Evolutionary conservation across 495 filamentous ascomycete species (phyloP), one percentile per base, ranked within the genome.

Genomic region (Neurospora sp.): DNA sequence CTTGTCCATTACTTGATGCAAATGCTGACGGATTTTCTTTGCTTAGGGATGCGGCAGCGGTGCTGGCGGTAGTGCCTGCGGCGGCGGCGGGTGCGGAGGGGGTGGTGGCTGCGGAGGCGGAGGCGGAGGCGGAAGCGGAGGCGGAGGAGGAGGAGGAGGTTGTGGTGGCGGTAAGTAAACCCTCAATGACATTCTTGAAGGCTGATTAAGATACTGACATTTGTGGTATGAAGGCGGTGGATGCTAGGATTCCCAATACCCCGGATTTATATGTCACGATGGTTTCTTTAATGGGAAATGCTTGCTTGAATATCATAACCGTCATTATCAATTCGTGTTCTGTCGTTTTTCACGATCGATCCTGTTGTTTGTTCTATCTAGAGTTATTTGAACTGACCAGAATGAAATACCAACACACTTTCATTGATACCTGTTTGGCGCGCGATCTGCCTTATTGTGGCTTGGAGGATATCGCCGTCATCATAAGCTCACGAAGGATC

Each of bases 11-110:
- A 48, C 18, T 20, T 20, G n/a, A 39, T 74, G 14, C 18, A 38
- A 73, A 53, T 44, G 48, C 37, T 73, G 22, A 70, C 68, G 16
- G 40, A 5, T 69, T 39, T 38, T 69, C 12, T 86, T 83, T 3
- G 85, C 83, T 70, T 87, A 86, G 75, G 83, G 80, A 44, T 77
- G 80, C 11, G 85, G 86, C 12, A 82, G 82, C 40, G 87, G 88
- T 79, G 87, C 85, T n/a, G 86, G 88, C 16, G 85, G 85, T 44
- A 86, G 88, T 1, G 79, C 42, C 18, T 46, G 81, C 11, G 86
- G 86, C 75, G 85, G 83, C 72, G 86, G 86, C 27, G 78, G 76
- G 3, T 82, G 82, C 18, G 80, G 80, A 7, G 77, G 78, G 12
- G 83, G 80, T 14, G 81, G 83, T 44, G 78, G 82, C 70, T 80